These are phyloP conservation scores for Fusarium tjaetaba DNA, from an alignment of 2,329 filamentous ascomycete species.

Conservation along the genomic window DNA sequence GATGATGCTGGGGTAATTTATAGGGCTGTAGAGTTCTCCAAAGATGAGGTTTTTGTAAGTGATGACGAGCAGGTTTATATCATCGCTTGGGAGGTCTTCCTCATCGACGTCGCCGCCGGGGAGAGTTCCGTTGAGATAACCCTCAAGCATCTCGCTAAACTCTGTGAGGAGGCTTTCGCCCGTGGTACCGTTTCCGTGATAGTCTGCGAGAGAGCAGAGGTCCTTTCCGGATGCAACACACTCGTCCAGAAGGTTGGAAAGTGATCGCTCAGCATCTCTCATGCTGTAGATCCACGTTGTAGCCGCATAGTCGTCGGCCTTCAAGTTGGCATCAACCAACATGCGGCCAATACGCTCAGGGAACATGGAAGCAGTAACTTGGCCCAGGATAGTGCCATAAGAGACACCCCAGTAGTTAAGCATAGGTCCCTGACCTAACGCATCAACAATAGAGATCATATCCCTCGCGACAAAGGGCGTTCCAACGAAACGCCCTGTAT, in stretches of 20 bases:
- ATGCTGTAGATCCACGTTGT: not conserved
- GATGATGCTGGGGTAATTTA: not conserved
- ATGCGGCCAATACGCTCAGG: slow-evolving; percentile 33
- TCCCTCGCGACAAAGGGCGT: slow-evolving; percentile 49
- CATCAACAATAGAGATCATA: slow-evolving; percentile 48
- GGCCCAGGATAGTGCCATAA: slow-evolving; percentile 34
- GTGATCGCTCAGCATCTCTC: not conserved
- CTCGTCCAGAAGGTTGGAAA: not conserved
- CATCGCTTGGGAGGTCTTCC: not conserved
- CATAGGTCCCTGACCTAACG: slow-evolving; percentile 47
- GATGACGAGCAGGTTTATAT: not conserved
- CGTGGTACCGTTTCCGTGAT: not conserved
- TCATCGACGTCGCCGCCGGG: not conserved
- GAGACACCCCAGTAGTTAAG: slow-evolving; percentile 49
- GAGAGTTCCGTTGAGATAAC: not conserved
- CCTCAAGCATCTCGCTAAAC: not conserved
- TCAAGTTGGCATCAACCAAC: slow-evolving; percentile 28
- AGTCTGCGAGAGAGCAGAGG: not conserved
- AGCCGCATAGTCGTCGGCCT: slow-evolving; percentile 18
- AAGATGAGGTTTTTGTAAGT: not conserved
- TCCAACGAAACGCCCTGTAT: slow-evolving; percentile 42
- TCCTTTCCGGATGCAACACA: slow-evolving; percentile 1
- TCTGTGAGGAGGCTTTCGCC: not conserved
- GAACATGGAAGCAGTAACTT: slow-evolving; percentile 36
- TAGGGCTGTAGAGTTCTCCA: not conserved